phyloP scores from a whole-genome alignment of 495 filamentous ascomycete species.

The Penicillium nucicola region DNA sequence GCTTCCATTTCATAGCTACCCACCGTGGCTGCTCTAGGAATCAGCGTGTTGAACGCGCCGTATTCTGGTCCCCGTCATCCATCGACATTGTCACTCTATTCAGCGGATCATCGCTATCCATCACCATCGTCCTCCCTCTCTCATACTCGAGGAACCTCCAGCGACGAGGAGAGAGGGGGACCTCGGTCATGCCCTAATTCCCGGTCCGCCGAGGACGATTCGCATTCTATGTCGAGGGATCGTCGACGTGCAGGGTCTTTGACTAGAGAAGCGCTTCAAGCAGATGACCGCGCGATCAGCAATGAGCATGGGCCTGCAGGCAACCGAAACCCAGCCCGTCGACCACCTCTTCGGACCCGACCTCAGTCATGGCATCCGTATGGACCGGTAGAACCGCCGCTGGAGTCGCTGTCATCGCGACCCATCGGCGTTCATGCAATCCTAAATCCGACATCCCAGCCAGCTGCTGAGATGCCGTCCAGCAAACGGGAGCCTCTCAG shows the following conservation, averaged over 20 bases:
- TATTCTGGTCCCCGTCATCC: slow-evolving; percentile 26
- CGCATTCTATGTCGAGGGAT: slow-evolving; percentile 50
- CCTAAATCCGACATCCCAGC: slow-evolving; percentile 43
- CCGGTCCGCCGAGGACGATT: slow-evolving; percentile 25
- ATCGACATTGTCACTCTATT: slow-evolving; percentile 33
- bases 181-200: slow-evolving; percentile 44
- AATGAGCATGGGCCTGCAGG: slow-evolving; percentile 23
- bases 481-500: slow-evolving; percentile 26
- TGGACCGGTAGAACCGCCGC: slow-evolving; percentile 37
- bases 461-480: slow-evolving; percentile 18
- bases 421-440: slow-evolving; percentile 51
- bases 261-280: slow-evolving; percentile 26
- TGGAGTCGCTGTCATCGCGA: slow-evolving; percentile 35
- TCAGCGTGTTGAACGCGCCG: slow-evolving; percentile 35
- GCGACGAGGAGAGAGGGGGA: slow-evolving; percentile 39
- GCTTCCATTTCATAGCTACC: slow-evolving; percentile 8
- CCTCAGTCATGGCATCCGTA: slow-evolving; percentile 39
- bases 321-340: slow-evolving; percentile 20
- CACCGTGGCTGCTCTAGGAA: slow-evolving; percentile 45
- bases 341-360: slow-evolving; percentile 30
- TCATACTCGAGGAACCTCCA: slow-evolving; percentile 35
- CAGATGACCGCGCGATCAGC: slow-evolving; percentile 25
- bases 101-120: slow-evolving; percentile 26
- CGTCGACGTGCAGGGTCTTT: slow-evolving; percentile 30
- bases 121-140: slow-evolving; percentile 36